phyloP scores from a whole-genome alignment of 1,284 basidiomycete genomes.

The Trichosporon inkin region DNA sequence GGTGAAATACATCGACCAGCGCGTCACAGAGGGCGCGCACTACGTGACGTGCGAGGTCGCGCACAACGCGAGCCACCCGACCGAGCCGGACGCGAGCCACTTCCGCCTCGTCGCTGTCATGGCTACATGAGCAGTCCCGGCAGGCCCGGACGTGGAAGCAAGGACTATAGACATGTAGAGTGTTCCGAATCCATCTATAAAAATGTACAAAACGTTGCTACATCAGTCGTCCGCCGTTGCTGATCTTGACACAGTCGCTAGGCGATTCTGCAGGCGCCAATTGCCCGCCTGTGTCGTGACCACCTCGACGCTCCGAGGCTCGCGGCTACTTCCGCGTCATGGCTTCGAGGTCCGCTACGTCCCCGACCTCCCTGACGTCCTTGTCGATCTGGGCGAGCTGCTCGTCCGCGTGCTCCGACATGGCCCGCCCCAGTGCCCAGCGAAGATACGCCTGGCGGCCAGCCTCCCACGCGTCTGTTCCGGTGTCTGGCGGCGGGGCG shows the following conservation, averaged over 20 bases:
- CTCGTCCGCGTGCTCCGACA: conserved; percentile 18
- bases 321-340: conserved; percentile 8
- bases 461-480: conserved; percentile 41
- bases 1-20: conserved; percentile 48
- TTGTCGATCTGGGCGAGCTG: conserved; percentile 22
- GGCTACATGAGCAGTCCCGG: conserved; percentile 38
- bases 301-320: neutral
- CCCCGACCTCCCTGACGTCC: conserved; percentile 24
- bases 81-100: conserved; percentile 44
- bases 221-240: too few species aligned
- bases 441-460: conserved; percentile 49
- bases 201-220: conserved; percentile 2
- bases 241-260: too few species aligned
- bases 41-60: conserved; percentile 50
- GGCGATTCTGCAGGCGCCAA: too few species aligned
- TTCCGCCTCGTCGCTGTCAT: conserved; percentile 51
- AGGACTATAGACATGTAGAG: neutral
- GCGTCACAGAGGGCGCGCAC: conserved; percentile 41
- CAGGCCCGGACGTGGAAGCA: neutral
- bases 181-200: neutral
- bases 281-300: too few species aligned
- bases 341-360: conserved; percentile 24
- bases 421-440: conserved; percentile 43
- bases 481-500: neutral
- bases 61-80: conserved; percentile 43